Evolutionary conservation across 495 filamentous ascomycete genomes (phyloP), one percentile per base, ranked within the genome.

Genomic region (Aspergillus leporis): DNA sequence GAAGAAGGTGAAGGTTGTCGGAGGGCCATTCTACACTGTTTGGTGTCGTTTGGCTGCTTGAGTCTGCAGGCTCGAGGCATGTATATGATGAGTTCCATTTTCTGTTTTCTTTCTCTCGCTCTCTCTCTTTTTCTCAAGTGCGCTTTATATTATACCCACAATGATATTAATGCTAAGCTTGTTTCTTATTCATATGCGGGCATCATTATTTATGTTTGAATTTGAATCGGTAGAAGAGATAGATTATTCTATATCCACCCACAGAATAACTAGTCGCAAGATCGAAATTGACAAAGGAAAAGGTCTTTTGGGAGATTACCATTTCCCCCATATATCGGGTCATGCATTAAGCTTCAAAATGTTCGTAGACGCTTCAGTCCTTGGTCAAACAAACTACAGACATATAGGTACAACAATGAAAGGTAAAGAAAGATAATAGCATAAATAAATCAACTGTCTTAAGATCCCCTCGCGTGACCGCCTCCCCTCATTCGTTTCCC

Each of bases 401-500:
- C 43, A n/a, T 47, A 47, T 7, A 47, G 19, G 43, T 47, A 47
- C 43, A 47, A n/a, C 5, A 31, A 47, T 47, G n/a, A 48, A 22
- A 14, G 53, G 56, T 18, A 58, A 60, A 46, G 51, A 19, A 51
- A 68, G 38, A 67, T 32, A 46, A 41, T 16, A 41, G n/a, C 53
- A 62, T 53, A 59, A 38, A 48, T 56, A 36, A 57, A 45, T 45
- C 48, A 30, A 41, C 41, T 48, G n/a, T 30, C 50, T 69, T 53
- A 79, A 21, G 70, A 59, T 19, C 71, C 70, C 54, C 74, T 64
- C 4, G 66, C 58, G 19, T 72, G 73, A 47, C 80, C 79, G 31
- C 79, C 80, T 18, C 81, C 81, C 62, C 83, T 68, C 61, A 81
- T 78, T 60, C 82, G 74, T 70, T 84, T 84, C 36, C 82, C 83